Evolutionary conservation across 1,284 basidiomycete genomes (phyloP).

Genomic region (Cryptococcus sp.): DNA sequence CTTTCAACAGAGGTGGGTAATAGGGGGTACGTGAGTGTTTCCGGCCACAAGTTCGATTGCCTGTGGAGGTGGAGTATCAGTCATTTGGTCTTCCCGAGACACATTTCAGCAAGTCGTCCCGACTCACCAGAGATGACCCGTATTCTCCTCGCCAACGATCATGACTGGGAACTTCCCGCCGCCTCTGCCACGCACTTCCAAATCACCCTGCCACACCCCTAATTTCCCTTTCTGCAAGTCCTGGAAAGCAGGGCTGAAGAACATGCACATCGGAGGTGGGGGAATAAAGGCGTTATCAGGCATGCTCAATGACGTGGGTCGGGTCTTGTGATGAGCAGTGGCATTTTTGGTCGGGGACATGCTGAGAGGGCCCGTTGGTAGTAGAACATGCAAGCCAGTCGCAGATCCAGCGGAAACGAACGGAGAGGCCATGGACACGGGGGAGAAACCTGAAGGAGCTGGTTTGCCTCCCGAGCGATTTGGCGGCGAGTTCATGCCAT

Average conservation of each 20-base stretch:
- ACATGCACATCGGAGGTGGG: slow-evolving; percentile 53
- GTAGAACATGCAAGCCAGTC: slow-evolving; percentile 6
- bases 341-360: neutral
- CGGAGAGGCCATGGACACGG: slow-evolving; percentile 16
- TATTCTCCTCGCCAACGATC: slow-evolving; percentile 42
- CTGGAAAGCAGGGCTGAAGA: slow-evolving; percentile 46
- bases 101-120: neutral
- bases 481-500: slow-evolving; percentile 23
- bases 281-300: slow-evolving; percentile 43
- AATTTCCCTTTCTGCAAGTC: slow-evolving; percentile 47
- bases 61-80: slow-evolving; percentile 14
- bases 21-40: slow-evolving; percentile 35
- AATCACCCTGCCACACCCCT: slow-evolving; percentile 48
- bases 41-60: slow-evolving; percentile 45
- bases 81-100: neutral
- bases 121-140: slow-evolving; percentile 45
- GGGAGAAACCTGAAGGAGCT: slow-evolving; percentile 3
- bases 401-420: slow-evolving; percentile 16
- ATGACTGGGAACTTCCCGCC: slow-evolving; percentile 46
- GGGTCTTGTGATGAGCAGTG: slow-evolving; percentile 7
- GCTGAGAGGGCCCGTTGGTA: slow-evolving; percentile 7
- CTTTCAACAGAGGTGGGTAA: slow-evolving; percentile 18
- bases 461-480: slow-evolving; percentile 1
- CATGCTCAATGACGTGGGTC: slow-evolving; percentile 31
- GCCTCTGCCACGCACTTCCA: slow-evolving; percentile 40